Evolutionary conservation across 1,284 basidiomycete species (phyloP), one percentile per base, ranked within the genome.

Genomic region (Sporisorium graminicola): DNA sequence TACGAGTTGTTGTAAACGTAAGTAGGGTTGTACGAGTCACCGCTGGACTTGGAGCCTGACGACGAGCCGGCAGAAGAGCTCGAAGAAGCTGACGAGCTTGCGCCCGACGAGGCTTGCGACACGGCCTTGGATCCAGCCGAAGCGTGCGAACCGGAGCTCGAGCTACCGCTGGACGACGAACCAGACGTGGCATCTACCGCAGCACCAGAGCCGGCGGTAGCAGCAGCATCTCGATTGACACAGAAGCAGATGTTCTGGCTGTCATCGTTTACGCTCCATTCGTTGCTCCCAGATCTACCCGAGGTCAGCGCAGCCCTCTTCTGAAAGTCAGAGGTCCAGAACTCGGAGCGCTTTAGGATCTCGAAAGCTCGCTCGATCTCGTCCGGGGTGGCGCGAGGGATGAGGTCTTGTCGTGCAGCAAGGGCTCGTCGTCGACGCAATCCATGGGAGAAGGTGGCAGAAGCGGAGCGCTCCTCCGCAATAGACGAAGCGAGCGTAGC

Each of bases 1-100:
- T 65, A 72, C 47, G 69, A 72, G 51, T 64, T 67, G 65, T 72
- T 72, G 63, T 72, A 72, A 53, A 72, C 63, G 27, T 54, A 65
- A 5, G 68, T 71, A 12, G 68, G 58, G 27, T 52, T 63, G 61
- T 62, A 58, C 16, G 57, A 56, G n/a, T 57, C 67, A 20, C 55
- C 40, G 31, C 43, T 22, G 22, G 40, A 20, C 40, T 46, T 46
- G 6, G 58, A 46, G 18, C 37, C 22, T 0, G 58, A 50, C 0
- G 49, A 40, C 8, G 54, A 40, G 29, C 27, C 35, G 9, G 66
- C 58, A 24, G 51, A 53, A 2, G 51, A 53, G 51, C 31, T n/a
- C 9, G 59, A 61, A 27, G 51, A 37, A 2, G 49, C 53, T 10
- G 40, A 18, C 5, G 58, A 53, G 35, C 18, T 43, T 12, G 53